Conservation (phyloP, 257 asterid genomes). For the Nicotiana tabacum region DNA sequence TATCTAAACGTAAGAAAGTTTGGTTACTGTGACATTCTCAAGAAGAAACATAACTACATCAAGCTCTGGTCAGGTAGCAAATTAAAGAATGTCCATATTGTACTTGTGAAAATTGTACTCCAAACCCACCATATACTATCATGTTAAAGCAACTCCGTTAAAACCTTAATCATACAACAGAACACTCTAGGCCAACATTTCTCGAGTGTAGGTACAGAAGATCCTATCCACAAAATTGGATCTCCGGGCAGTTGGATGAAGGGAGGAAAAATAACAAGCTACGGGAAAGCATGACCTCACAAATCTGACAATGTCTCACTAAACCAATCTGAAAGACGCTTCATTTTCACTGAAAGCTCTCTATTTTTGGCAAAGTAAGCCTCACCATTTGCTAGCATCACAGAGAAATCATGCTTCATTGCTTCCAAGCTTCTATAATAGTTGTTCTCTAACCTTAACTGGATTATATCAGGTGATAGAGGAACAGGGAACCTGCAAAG, state of each 20-base stretch:
- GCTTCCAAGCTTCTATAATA: slow-evolving; percentile 67
- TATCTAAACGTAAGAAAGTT: background rate
- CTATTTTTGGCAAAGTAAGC: slow-evolving; percentile 49
- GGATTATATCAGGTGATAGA: slow-evolving; percentile 57
- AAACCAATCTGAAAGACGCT: slow-evolving; percentile 47
- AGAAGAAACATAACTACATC: background rate
- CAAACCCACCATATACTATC: background rate
- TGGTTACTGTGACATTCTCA: background rate
- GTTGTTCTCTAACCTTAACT: slow-evolving; percentile 54
- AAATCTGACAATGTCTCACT: slow-evolving; percentile 27
- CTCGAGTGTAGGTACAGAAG: background rate
- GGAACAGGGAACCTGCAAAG: slow-evolving; percentile 87
- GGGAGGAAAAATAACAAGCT: background rate
- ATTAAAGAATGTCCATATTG: background rate
- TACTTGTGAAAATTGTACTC: background rate
- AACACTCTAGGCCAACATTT: background rate
- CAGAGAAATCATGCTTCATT: slow-evolving; percentile 54
- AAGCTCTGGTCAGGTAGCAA: background rate
- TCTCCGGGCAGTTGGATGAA: background rate
- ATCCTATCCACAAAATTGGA: slow-evolving; percentile 26
- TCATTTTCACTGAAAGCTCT: slow-evolving; percentile 52
- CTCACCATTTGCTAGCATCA: slow-evolving; percentile 56
- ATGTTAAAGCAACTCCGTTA: background rate
- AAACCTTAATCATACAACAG: background rate
- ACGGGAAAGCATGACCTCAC: slow-evolving; percentile 16